These are phyloP conservation scores for Gossypium schwendimanii DNA, from an alignment of 441 rosid species.

Conservation along the genomic window DNA sequence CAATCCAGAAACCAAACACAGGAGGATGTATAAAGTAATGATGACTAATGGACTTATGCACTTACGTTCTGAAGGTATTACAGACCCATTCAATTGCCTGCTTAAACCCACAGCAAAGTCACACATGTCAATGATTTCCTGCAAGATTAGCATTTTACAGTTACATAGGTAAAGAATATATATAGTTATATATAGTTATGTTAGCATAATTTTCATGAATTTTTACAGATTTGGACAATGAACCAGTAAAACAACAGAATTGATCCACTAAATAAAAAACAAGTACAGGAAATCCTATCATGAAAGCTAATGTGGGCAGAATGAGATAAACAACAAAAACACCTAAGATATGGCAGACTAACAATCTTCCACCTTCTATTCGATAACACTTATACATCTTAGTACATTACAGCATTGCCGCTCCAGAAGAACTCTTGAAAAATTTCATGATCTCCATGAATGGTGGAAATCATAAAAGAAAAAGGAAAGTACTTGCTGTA, in stretches of 20 bases:
- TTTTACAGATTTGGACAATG: background rate
- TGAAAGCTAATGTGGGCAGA: background rate
- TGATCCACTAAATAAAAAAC: background rate
- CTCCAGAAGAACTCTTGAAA: background rate
- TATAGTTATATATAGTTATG: background rate
- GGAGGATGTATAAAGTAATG: background rate
- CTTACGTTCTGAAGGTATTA: constrained; percentile 98
- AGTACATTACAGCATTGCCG: background rate
- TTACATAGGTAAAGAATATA: background rate
- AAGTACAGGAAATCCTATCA: background rate
- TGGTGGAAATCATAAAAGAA: background rate
- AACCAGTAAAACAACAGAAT: background rate
- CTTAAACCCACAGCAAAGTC: constrained; percentile 94
- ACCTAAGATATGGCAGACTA: background rate
- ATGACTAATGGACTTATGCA: constrained; percentile 6
- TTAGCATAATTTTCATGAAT: background rate
- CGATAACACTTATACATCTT: background rate
- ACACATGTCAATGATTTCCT: constrained; percentile 98
- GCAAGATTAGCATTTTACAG: constrained; percentile 19
- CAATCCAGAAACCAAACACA: constrained; percentile 4
- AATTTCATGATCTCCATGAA: background rate
- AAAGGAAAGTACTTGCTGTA: background rate
- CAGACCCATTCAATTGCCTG: constrained; percentile 86
- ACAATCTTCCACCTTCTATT: background rate
- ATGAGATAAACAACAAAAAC: background rate